Evolutionary conservation across 2,329 filamentous ascomycete genomes (phyloP).

Genomic region (Huntiella savannae): DNA sequence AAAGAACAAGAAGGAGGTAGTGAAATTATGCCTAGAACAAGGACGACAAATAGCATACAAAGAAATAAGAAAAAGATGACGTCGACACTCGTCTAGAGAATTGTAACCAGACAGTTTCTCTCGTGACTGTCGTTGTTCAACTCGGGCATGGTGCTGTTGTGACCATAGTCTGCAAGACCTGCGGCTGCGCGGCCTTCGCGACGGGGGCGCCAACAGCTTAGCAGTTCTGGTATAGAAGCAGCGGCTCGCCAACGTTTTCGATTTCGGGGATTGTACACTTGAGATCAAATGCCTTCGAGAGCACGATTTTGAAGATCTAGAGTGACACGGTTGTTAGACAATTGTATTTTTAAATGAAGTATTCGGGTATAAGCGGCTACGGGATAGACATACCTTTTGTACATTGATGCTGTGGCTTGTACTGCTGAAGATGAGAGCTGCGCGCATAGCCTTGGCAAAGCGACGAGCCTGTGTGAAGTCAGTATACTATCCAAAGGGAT

Average conservation of each 20-base stretch:
- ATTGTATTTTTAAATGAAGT: neutral
- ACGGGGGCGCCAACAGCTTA: constrained; percentile 12
- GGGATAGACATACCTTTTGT: constrained; percentile 50
- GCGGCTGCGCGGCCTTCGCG: no score
- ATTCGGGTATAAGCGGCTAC: neutral
- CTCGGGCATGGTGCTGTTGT: no score
- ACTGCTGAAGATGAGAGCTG: constrained; percentile 92
- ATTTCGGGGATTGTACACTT: constrained; percentile 99
- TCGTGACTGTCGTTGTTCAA: no score
- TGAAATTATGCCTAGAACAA: no score
- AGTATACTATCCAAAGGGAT: neutral
- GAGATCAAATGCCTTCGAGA: constrained; percentile 95
- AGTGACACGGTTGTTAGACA: neutral
- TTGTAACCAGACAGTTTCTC: no score
- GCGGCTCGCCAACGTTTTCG: constrained; percentile 88
- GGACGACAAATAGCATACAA: no score
- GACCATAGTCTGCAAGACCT: no score
- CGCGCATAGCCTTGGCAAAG: constrained; percentile 96
- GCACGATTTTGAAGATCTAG: constrained; percentile 98
- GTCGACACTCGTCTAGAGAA: no score
- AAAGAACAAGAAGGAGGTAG: no score
- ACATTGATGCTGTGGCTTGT: constrained; percentile 99
- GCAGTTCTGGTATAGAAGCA: constrained; percentile 69
- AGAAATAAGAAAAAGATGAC: no score
- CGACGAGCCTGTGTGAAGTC: constrained; percentile 49